phyloP scores from a whole-genome alignment of 495 filamentous ascomycete genomes.

The Tetracladium setigerum region DNA sequence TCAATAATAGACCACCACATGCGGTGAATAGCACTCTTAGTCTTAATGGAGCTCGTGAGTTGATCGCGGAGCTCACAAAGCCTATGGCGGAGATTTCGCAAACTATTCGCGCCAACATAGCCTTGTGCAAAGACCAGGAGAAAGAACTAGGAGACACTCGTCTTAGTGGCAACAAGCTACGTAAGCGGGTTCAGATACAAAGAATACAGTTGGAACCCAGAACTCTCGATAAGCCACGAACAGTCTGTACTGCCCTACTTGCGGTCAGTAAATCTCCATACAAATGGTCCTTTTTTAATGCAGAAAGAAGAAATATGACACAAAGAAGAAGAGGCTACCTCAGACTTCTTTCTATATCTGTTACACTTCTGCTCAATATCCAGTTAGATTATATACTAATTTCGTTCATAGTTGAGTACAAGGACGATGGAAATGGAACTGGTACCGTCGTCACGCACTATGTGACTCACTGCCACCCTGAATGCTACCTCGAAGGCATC shows the following conservation, averaged over 20 bases:
- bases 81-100: conserved; percentile 31
- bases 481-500: conserved; percentile 15
- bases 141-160: conserved; percentile 13
- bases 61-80: conserved; percentile 28
- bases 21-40: conserved; percentile 29
- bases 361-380: too few relatives aligned
- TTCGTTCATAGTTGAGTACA: conserved; percentile 7
- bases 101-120: conserved; percentile 26
- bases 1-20: conserved; percentile 23
- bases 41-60: conserved; percentile 29
- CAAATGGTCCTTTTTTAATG: too few relatives aligned
- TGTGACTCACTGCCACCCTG: conserved; percentile 15
- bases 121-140: conserved; percentile 22
- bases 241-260: conserved; percentile 8
- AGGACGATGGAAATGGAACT: conserved; percentile 16
- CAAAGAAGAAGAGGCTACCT: too few relatives aligned
- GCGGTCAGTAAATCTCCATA: too few relatives aligned
- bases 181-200: conserved; percentile 18
- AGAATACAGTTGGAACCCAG: conserved; percentile 8
- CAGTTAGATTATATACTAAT: too few relatives aligned
- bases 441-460: conserved; percentile 7
- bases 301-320: too few relatives aligned
- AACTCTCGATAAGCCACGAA: conserved; percentile 10
- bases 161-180: conserved; percentile 18
- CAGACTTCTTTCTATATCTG: too few relatives aligned